Evolutionary conservation across 192 early-diverging fungal species (phyloP), one percentile per base, ranked within the genome.

Genomic region (Coemansia sp.): DNA sequence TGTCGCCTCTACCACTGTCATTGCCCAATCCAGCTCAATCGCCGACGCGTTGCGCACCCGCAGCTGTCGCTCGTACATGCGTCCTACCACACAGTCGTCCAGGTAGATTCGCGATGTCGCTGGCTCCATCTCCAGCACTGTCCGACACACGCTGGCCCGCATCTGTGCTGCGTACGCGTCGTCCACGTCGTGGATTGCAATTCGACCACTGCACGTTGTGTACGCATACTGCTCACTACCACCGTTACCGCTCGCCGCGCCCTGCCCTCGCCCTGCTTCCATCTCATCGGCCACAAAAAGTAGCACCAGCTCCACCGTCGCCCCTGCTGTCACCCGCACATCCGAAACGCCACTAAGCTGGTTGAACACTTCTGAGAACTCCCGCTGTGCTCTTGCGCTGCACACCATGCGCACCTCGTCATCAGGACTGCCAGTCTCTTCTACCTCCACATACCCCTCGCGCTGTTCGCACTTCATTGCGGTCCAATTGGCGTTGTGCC

Each of bases 301-400:
- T 10, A 97, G 82, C 58, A 97, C 91, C 9, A 97, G 69, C 54
- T 88, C 83, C 63, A 83, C 82, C 0, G 90, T 87, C 64, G 92
- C 80, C 14, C 84, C 74, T 8, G 93, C 86, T 5, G 82, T 69
- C 22, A 98, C 75, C 19, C 77, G 68, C 0, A 97, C 59, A 64
- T 89, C 79, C 60, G 87, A 85, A 25, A 92, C 86, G 61, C 93
- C 89, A 54, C 92, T 91, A 36, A 97, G 90, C 73, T 88, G 91
- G 74, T 98, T 98, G 76, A 97, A 96, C 0, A 96, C 85, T 68
- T 97, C 93, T 67, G 95, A 95, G 68, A 92, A 98, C 46, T 76
- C 71, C 46, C 61, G 72, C 54, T 70, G 80, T 4, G 61, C 59
- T 21, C 39, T 59, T 9, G 80, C 57, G 50, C 60, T 77, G 27